phyloP scores from a whole-genome alignment of 1,139 yeast genomes.

The Kodamaea fungicola region DNA sequence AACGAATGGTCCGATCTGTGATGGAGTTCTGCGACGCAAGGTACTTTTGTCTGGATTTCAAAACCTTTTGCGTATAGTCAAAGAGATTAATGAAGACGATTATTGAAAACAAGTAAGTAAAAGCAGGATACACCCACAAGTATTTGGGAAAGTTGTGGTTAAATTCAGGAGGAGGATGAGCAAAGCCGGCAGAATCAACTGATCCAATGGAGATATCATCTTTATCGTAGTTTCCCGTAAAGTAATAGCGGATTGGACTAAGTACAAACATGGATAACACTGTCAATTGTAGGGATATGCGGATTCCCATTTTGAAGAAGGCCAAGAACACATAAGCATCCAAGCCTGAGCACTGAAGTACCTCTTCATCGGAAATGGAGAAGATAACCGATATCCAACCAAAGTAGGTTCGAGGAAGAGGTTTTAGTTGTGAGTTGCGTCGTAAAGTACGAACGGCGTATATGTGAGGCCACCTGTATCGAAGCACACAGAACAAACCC shows the following conservation, averaged over 20 bases:
- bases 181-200: not conserved
- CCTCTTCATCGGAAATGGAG: slow-evolving; percentile 39
- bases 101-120: slow-evolving; percentile 41
- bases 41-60: slow-evolving; percentile 39
- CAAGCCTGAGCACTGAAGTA: slow-evolving; percentile 38
- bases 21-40: slow-evolving; percentile 43
- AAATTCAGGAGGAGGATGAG: slow-evolving; percentile 11
- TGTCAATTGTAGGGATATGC: slow-evolving; percentile 34
- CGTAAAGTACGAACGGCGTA: slow-evolving; percentile 48
- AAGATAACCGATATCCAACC: slow-evolving; percentile 40
- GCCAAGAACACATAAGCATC: slow-evolving; percentile 45
- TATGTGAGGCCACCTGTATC: slow-evolving; percentile 50
- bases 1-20: slow-evolving; percentile 44
- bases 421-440: slow-evolving; percentile 26
- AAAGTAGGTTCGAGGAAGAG: slow-evolving; percentile 36
- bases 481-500: slow-evolving; percentile 36
- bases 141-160: slow-evolving; percentile 17
- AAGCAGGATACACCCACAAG: slow-evolving; percentile 40
- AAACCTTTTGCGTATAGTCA: slow-evolving; percentile 34
- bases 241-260: slow-evolving; percentile 44
- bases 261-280: slow-evolving; percentile 37
- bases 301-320: slow-evolving; percentile 46
- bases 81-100: slow-evolving; percentile 33
- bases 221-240: slow-evolving; percentile 46
- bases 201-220: slow-evolving; percentile 16